Base-by-base conservation (phyloP, 352 stramenopile species). In the Pilasporangium apinafurcum region DNA sequence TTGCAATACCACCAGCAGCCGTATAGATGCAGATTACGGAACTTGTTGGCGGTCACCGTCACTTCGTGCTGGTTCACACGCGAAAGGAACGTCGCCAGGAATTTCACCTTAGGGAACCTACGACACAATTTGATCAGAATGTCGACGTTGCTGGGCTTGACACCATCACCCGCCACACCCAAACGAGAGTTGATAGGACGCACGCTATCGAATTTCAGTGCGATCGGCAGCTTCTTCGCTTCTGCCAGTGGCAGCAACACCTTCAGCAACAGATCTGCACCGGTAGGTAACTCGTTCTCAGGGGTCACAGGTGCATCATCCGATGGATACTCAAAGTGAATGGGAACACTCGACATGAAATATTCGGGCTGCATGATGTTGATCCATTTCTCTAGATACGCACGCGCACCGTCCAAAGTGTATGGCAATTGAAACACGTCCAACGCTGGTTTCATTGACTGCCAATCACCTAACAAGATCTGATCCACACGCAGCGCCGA, bases 1-100 rank as follows among this genome's bases (percentile, higher is more conserved):
- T 98, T 98, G 66, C 86, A 97, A 71, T 96, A 98, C 88, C 90
- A 96, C 83, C 83, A 95, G 65, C 84, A 96, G 26, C 92, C 92
- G 64, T 97, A 98, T 22, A 98, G 49, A 49, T 98, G 90, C 36
- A 98, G 50, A 59, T 97, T 97, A 22, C 68, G 62, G 60, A 98
- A 97, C 68, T 98, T 98, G 57, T 89, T 92, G 44, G 87, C 90
- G 20, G 96, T 68, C 33, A 98, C 90, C 45, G 75, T 92, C 33
- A 94, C 86, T 64, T 98, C 86, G 63, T 98, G 93, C 65, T 98
- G 89, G 64, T 97, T 97, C 43, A 92, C 79, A 30, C 80, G 69
- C 20, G 81, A 96, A 18, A 98, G 51, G 59, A 97, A 96, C n/a
- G 93, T 98, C n/a, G 83, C 87, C 26, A 98, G 56, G 51, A 98